A percentile compares a stretch with the other conserved stretches of the same genome.
Evolutionary conservation across 2,329 filamentous ascomycete species (phyloP).

Genomic region (Pseudopithomyces chartarum): DNA sequence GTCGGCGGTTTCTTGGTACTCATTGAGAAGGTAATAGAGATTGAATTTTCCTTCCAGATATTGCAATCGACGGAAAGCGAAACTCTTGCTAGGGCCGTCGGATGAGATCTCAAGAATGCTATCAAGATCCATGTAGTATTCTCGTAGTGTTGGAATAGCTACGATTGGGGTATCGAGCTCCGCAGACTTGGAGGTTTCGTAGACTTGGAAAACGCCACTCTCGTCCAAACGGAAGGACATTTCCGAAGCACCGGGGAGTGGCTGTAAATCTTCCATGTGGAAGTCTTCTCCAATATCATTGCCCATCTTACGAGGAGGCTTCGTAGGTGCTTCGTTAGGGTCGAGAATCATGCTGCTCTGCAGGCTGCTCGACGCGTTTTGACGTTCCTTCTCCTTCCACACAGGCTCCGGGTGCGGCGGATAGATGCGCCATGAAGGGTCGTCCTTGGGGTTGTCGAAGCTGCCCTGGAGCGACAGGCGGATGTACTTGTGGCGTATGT

Average conservation of each 20-base stretch:
- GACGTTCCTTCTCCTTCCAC: slow-evolving; percentile 67
- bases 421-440: slow-evolving; percentile 83
- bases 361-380: slow-evolving; percentile 44
- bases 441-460: slow-evolving; percentile 86
- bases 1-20: slow-evolving; percentile 97
- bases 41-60: slow-evolving; percentile 98
- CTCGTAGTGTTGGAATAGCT: slow-evolving; percentile 85
- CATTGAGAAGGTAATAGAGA: slow-evolving; percentile 88
- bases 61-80: slow-evolving; percentile 90
- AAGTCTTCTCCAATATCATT: slow-evolving; percentile 94
- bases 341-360: slow-evolving; percentile 44
- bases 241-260: slow-evolving; percentile 71
- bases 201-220: slow-evolving; percentile 91
- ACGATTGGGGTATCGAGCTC: slow-evolving; percentile 72
- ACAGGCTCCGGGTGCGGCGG: slow-evolving; percentile 89
- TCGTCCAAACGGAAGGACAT: slow-evolving; percentile 81
- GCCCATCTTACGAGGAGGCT: slow-evolving; percentile 77
- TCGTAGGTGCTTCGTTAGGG: slow-evolving; percentile 37
- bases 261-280: slow-evolving; percentile 75
- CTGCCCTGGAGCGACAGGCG: slow-evolving; percentile 79
- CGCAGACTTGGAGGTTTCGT: slow-evolving; percentile 68
- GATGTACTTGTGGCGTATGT: slow-evolving; percentile 88
- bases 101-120: slow-evolving; percentile 85
- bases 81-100: slow-evolving; percentile 95
- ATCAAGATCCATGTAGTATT: slow-evolving; percentile 96